Evolutionary conservation across 2,329 filamentous ascomycete species (phyloP), one percentile per base, ranked within the genome.

Genomic region (Cytospora paraplurivora): DNA sequence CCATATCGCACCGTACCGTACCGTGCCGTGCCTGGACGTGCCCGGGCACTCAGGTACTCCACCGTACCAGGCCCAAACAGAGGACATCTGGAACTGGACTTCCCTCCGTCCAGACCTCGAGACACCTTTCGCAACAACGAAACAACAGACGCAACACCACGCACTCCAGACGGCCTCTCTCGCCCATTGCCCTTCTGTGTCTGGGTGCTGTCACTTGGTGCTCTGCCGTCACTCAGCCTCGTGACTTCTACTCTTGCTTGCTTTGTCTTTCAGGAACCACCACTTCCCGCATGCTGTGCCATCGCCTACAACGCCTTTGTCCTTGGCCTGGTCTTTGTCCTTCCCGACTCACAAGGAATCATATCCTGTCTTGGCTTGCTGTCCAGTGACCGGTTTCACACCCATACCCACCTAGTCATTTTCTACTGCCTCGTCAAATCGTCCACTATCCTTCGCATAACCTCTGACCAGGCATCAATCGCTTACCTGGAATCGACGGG

Each of bases 51-150:
- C n/a, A n/a, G n/a, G n/a, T n/a, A n/a, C 56, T 53, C 50, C 54
- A 53, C 54, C 61, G 49, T 58, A 56, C 61, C 19, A 32, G 44
- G 35, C 34, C 35, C 55, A 44, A 62, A 51, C 62, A 47, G 56
- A 38, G 69, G 65, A 70, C 51, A 49, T 53, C 59, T 55, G 59
- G 59, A 55, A n/a, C n/a, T n/a, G n/a, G n/a, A 61, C 51, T 38
- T 61, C 67, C 71, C 51, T 61, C 67, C 71, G 66, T 70, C 71
- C 71, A 70, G 68, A 67, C 71, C 69, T 74, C 72, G 74, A 78
- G 73, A 78, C 76, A 74, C 72, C 71, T 74, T 70, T 72, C 74
- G 76, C 75, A 75, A 76, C 76, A 75, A 68, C 71, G 51, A 51
- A 55, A 50, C 35, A 49, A 52, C 57, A 59, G 41, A 59, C 57